phyloP scores from a whole-genome alignment of 2,329 filamentous ascomycete genomes.

The Tothia fuscella region DNA sequence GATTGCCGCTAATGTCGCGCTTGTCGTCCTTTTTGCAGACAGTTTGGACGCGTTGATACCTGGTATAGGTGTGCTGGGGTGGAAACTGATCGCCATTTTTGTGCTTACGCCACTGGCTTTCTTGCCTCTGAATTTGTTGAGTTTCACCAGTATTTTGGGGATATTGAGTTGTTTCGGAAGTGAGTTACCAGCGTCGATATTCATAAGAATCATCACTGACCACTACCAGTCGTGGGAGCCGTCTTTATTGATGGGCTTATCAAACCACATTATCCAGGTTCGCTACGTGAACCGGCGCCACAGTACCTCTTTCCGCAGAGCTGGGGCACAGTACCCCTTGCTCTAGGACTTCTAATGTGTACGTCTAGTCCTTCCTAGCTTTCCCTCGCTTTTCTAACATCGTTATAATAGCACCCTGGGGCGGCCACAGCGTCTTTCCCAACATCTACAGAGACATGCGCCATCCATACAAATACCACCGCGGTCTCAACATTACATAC shows the following conservation, averaged over 20 bases:
- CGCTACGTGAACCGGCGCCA: slow-evolving; percentile 63
- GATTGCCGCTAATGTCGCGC: slow-evolving; percentile 74
- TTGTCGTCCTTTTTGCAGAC: slow-evolving; percentile 92
- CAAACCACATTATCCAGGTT: slow-evolving; percentile 69
- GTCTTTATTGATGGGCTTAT: slow-evolving; percentile 77
- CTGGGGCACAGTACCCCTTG: slow-evolving; percentile 77
- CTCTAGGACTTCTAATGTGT: slow-evolving; percentile 86
- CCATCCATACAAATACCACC: slow-evolving; percentile 69
- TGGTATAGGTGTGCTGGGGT: slow-evolving; percentile 52
- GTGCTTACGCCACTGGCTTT: slow-evolving; percentile 75
- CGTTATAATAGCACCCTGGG: too few relatives aligned
- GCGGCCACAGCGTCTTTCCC: slow-evolving; percentile 65
- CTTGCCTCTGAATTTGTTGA: slow-evolving; percentile 69
- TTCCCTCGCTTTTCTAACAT: too few relatives aligned
- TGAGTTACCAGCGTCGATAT: slow-evolving; percentile 37
- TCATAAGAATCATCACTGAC: neutral
- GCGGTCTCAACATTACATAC: slow-evolving; percentile 69
- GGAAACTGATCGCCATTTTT: slow-evolving; percentile 76
- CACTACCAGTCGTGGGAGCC: slow-evolving; percentile 58
- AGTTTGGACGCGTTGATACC: slow-evolving; percentile 71
- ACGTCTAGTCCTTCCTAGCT: too few relatives aligned
- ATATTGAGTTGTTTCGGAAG: slow-evolving; percentile 81
- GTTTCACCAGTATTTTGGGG: slow-evolving; percentile 85
- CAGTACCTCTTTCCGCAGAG: slow-evolving; percentile 77
- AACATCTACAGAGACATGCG: slow-evolving; percentile 72